Conservation (phyloP, 176 grass and related monocot species). For the Triticum timopheevii region DNA sequence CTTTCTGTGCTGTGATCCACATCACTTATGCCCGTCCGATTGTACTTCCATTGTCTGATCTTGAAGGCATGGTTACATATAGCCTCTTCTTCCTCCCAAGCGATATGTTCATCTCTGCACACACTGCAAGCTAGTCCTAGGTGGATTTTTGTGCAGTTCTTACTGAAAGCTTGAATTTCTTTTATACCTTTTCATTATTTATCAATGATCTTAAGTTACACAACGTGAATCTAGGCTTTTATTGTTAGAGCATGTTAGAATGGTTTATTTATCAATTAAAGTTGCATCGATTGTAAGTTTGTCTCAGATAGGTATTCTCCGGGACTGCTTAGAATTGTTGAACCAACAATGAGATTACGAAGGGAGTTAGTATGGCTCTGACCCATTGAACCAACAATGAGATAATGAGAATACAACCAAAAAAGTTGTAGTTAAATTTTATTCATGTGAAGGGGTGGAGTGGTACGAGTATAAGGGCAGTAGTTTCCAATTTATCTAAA, state of each 20-base stretch:
- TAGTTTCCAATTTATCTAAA: slow-evolving; percentile 1
- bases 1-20: background rate
- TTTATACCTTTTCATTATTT: background rate
- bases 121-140: background rate
- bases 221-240: background rate
- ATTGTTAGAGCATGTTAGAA: background rate
- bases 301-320: background rate
- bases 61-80: background rate
- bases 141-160: background rate
- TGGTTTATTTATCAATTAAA: background rate
- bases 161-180: background rate
- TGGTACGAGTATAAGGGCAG: background rate
- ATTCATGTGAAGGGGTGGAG: background rate
- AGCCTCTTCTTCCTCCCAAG: background rate
- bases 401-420: background rate
- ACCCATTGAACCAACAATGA: no score
- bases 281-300: slow-evolving; percentile 1
- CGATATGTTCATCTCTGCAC: background rate
- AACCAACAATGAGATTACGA: slow-evolving; percentile 14
- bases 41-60: background rate
- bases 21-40: background rate
- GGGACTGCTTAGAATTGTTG: background rate
- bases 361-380: no score
- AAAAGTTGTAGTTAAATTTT: background rate
- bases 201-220: background rate